phyloP scores from a whole-genome alignment of 106 monocot genomes.

The Allium sativum region DNA sequence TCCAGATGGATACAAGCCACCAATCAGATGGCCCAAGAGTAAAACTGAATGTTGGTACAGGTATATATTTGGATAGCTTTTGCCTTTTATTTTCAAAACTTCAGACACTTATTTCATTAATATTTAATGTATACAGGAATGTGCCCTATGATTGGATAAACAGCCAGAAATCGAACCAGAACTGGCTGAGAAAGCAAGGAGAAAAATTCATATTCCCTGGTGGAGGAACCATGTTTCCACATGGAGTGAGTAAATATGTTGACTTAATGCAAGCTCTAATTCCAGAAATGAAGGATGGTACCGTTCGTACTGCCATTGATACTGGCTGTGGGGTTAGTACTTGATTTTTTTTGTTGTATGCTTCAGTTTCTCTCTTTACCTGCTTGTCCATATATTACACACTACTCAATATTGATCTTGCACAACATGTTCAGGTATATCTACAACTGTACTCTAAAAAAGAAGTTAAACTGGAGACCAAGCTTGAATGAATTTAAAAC shows the following conservation, averaged over 20 bases:
- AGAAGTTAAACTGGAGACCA: no score
- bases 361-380: no score
- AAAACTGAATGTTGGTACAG: slow-evolving; percentile 88
- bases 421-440: no score
- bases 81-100: not conserved
- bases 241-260: slow-evolving; percentile 61
- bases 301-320: slow-evolving; percentile 79
- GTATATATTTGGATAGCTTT: slow-evolving; percentile 14
- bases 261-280: slow-evolving; percentile 68
- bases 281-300: slow-evolving; percentile 84
- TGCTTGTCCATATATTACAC: no score
- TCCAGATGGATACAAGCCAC: slow-evolving; percentile 70
- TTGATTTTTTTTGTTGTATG: slow-evolving; percentile 10
- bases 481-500: no score
- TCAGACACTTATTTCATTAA: not conserved
- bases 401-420: no score
- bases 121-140: slow-evolving; percentile 33
- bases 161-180: slow-evolving; percentile 74
- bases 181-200: slow-evolving; percentile 76
- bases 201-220: slow-evolving; percentile 82
- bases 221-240: slow-evolving; percentile 86
- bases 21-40: slow-evolving; percentile 90
- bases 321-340: slow-evolving; percentile 83
- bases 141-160: slow-evolving; percentile 89
- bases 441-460: no score